Base-by-base conservation (phyloP, 352 stramenopile species). In the Globisporangium mamillatum region DNA sequence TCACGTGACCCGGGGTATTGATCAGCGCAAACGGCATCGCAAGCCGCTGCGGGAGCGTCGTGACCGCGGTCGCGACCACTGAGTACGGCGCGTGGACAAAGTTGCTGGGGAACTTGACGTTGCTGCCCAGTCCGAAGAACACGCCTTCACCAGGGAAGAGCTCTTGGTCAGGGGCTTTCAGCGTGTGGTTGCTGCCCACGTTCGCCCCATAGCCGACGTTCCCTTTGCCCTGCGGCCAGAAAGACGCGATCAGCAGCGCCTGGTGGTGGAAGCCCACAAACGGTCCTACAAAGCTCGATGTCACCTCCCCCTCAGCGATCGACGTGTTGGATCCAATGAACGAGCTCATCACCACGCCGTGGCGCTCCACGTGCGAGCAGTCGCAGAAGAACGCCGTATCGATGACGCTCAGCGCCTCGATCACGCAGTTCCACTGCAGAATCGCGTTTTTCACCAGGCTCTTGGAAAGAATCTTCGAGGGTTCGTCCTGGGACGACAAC, bases 111-210 rank as follows among this genome's bases (percentile, higher is more conserved):
- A 98, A 98, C 77, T 99, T 99, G 61, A 99, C 78, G 62, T 94
- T 94, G 68, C 81, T 96, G 9, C 86, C 89, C 8, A 99, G 79
- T 0, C 97, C 97, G 76, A 97, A 99, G 77, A 99, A 99, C 27
- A 97, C 72, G 56, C 97, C 97, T 75, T 99, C 97, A 2, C 96
- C 97, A 0, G 87, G 84, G 50, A 94, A 86, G 2, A 96, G 80
- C 75, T 99, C 97, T 76, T 96, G 88, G 65, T 96, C 88, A 0
- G 88, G 88, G 0, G 86, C 86, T 59, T 94, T 94, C n/a, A 96
- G 72, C 53, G 97, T 99, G 76, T 99, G 97, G 75, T 99, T 99
- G 64, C 91, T 98, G 52, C 97, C 97, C 27, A 99, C 93, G 70
- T 99, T 99, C 57, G 93, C 94, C 32, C 95, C 95, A 61, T 98